Evolutionary conservation across 495 filamentous ascomycete species (phyloP).

Genomic region (Aspergillus steynii): DNA sequence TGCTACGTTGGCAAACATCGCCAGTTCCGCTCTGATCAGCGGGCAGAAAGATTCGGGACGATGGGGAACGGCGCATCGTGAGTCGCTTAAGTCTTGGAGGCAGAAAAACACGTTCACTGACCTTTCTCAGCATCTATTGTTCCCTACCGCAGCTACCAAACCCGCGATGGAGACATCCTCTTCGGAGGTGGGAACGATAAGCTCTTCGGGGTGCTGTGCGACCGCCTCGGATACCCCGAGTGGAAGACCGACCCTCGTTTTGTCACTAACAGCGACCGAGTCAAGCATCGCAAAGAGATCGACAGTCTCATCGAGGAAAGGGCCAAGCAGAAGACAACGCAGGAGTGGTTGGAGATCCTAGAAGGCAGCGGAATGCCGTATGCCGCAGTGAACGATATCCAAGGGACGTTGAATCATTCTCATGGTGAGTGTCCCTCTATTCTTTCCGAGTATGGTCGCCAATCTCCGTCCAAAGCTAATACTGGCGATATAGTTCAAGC

Average conservation of each 20-base stretch:
- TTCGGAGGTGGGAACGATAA: constrained; percentile 93
- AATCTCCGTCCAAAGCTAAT: constrained; percentile 1
- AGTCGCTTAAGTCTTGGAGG: constrained; percentile 27
- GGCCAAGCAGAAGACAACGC: constrained; percentile 75
- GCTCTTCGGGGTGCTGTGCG: constrained; percentile 83
- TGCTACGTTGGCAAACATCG: constrained; percentile 88
- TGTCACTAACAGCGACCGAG: constrained; percentile 76
- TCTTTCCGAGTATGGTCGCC: background rate
- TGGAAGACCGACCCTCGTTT: constrained; percentile 79
- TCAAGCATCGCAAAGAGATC: constrained; percentile 73
- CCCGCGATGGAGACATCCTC: constrained; percentile 87
- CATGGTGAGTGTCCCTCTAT: constrained; percentile 56
- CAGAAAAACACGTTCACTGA: constrained; percentile 11
- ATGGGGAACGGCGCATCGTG: constrained; percentile 96
- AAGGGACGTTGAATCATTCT: constrained; percentile 76
- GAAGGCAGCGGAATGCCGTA: constrained; percentile 94
- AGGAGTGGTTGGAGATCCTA: constrained; percentile 85
- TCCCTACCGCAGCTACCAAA: constrained; percentile 89
- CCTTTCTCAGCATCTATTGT: constrained; percentile 78
- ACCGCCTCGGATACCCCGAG: constrained; percentile 71
- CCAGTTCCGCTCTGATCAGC: constrained; percentile 87
- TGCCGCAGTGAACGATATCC: constrained; percentile 90
- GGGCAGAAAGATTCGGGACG: constrained; percentile 83
- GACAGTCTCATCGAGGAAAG: constrained; percentile 74
- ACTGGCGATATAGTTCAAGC: constrained; percentile 59